These are phyloP conservation scores for Leccinum boreale DNA, from an alignment of 768 basidiomycete genomes.

Conservation along the genomic window DNA sequence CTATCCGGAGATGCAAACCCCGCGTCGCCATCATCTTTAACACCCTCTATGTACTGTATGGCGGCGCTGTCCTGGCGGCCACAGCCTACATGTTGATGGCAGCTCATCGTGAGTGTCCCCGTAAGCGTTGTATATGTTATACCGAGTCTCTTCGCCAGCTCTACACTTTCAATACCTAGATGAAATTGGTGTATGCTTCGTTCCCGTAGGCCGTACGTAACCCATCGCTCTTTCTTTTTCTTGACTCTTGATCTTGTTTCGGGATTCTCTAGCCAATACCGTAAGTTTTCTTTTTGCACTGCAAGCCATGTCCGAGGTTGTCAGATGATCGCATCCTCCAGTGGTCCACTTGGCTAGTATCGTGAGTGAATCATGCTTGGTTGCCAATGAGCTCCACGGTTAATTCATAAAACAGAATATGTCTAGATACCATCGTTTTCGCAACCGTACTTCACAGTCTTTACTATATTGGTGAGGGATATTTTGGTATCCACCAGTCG, in stretches of 20 bases:
- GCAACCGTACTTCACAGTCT: slow-evolving; percentile 5
- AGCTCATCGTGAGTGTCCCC: not conserved
- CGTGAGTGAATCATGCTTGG: slow-evolving; percentile 6
- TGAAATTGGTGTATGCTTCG: slow-evolving; percentile 11
- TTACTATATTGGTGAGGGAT: not conserved
- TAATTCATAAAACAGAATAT: slow-evolving; percentile 9
- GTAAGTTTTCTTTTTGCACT: slow-evolving; percentile 8
- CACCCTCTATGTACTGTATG: slow-evolving; percentile 12
- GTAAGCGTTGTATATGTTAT: not conserved
- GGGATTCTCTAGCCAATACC: not conserved
- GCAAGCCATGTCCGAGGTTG: not conserved
- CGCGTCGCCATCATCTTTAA: not conserved
- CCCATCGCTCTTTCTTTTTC: not conserved
- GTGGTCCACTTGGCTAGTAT: slow-evolving; percentile 11
- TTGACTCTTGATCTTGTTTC: slow-evolving; percentile 1
- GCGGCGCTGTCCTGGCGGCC: not conserved
- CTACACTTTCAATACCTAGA: slow-evolving; percentile 5
- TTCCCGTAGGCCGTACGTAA: slow-evolving; percentile 10
- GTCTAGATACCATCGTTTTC: slow-evolving; percentile 14
- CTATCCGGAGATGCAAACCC: slow-evolving; percentile 16
- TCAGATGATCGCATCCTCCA: not conserved
- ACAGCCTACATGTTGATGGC: not conserved
- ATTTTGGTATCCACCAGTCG: not conserved
- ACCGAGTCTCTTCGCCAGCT: not conserved
- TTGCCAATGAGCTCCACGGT: not conserved